Percentiles rank a stretch among this genome's conserved stretches.
phyloP scores from a whole-genome alignment of 345 rosid species.

The Pistacia atlantica region DNA sequence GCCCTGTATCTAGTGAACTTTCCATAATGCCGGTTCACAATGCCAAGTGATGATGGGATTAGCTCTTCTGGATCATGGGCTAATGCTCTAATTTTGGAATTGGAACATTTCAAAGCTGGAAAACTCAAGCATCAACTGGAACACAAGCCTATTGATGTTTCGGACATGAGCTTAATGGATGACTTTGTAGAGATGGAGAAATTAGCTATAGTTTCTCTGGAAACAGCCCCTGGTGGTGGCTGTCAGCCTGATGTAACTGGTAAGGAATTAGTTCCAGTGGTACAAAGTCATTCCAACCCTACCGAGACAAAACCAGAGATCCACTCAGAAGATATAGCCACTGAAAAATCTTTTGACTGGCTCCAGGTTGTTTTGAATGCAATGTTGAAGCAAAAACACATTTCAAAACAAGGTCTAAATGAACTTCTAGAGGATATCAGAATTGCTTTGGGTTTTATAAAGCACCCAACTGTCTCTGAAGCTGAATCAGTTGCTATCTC shows the following conservation, averaged over 20 bases:
- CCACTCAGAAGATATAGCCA: constrained; percentile 25
- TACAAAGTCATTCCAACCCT: constrained; percentile 15
- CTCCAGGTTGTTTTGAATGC: constrained; percentile 87
- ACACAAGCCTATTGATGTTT: constrained; percentile 28
- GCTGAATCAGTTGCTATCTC: constrained; percentile 19
- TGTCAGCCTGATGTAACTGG: constrained; percentile 12
- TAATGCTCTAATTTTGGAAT: constrained; percentile 52
- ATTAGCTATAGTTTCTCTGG: constrained; percentile 67
- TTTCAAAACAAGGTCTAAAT: constrained; percentile 53
- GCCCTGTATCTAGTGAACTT: constrained; percentile 31
- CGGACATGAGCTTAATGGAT: constrained; percentile 69
- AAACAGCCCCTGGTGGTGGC: constrained; percentile 30
- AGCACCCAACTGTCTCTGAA: constrained; percentile 21
- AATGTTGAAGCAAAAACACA: constrained; percentile 58
- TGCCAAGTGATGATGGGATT: constrained; percentile 44
- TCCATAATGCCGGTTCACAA: constrained; percentile 36
- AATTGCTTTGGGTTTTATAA: constrained; percentile 72
- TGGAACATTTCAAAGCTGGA: constrained; percentile 44
- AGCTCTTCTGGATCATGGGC: constrained; percentile 72
- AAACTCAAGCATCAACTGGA: constrained; percentile 33
- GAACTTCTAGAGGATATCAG: constrained; percentile 77
- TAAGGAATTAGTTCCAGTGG: constrained; percentile 36
- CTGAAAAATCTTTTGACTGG: constrained; percentile 71
- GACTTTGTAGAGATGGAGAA: constrained; percentile 86
- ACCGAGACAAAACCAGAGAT: constrained; percentile 20